A percentile compares a stretch with the other conserved stretches of the same genome.
phyloP scores from a whole-genome alignment of 441 rosid genomes.

The Erodium trifolium region DNA sequence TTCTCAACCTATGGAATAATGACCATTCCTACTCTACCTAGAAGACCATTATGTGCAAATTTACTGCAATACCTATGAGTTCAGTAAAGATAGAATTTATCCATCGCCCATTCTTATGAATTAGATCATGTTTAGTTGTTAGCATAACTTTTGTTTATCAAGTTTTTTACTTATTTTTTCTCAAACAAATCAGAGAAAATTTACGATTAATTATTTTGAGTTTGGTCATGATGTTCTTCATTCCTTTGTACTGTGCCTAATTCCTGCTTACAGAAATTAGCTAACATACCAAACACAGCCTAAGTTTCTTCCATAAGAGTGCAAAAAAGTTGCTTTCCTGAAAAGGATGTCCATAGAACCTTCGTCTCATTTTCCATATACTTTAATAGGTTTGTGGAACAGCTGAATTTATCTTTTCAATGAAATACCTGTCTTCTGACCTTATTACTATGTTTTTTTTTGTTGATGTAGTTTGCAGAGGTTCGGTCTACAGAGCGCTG shows the following conservation, averaged over 20 bases:
- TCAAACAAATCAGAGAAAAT: background rate
- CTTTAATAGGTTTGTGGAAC: background rate
- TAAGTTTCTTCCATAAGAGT: background rate
- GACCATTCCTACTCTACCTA: background rate
- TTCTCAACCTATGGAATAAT: background rate
- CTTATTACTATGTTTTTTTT: conserved; percentile 14
- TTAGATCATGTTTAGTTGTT: background rate
- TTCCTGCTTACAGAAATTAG: background rate
- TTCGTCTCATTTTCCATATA: background rate
- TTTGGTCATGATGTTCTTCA: background rate
- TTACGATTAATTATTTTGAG: background rate
- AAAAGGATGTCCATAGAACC: background rate
- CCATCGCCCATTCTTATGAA: background rate
- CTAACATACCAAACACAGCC: background rate
- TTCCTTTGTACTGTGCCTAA: background rate
- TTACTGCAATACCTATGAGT: background rate
- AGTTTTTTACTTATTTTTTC: background rate
- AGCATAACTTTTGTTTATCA: background rate
- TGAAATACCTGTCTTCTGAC: background rate
- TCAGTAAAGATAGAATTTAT: background rate
- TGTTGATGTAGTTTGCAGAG: conserved; percentile 64
- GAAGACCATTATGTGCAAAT: background rate
- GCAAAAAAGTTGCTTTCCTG: background rate
- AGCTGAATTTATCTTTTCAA: background rate
- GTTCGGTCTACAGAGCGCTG: conserved; percentile 84